Evolutionary conservation across 148 eudicot species (phyloP).

Genomic region (Silene latifolia): DNA sequence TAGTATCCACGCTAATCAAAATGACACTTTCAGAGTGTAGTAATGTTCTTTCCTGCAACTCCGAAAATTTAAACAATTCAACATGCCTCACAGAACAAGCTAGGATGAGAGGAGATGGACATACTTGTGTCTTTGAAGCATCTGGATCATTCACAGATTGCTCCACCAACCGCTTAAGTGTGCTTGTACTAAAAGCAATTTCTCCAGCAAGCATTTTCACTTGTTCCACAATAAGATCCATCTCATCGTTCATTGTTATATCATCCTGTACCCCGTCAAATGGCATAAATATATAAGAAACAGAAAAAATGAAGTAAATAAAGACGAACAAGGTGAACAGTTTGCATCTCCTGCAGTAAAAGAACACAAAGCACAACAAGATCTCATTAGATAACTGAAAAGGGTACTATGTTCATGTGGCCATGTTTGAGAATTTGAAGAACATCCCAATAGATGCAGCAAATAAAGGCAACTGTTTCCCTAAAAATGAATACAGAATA

Average conservation of each 20-base stretch:
- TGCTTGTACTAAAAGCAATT: constrained; percentile 92
- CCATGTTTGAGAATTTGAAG: neutral
- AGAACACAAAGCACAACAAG: constrained; percentile 6
- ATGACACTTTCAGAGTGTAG: constrained; percentile 1
- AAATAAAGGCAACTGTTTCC: too few relatives aligned
- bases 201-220: constrained; percentile 99
- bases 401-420: neutral
- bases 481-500: too few relatives aligned
- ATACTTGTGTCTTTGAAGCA: constrained; percentile 72
- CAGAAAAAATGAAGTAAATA: neutral
- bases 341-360: neutral
- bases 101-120: constrained; percentile 1
- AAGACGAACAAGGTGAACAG: neutral
- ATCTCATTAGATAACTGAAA: neutral
- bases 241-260: constrained; percentile 70
- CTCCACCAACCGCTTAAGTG: constrained; percentile 87
- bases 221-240: constrained; percentile 94
- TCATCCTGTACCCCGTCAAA: constrained; percentile 48
- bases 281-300: constrained; percentile 5
- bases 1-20: neutral
- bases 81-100: neutral
- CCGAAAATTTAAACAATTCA: neutral
- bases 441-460: neutral
- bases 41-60: neutral
- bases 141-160: constrained; percentile 85